These are phyloP conservation scores for Pseudogymnoascus sp. DNA, from an alignment of 2,329 filamentous ascomycete species.

Conservation along the genomic window DNA sequence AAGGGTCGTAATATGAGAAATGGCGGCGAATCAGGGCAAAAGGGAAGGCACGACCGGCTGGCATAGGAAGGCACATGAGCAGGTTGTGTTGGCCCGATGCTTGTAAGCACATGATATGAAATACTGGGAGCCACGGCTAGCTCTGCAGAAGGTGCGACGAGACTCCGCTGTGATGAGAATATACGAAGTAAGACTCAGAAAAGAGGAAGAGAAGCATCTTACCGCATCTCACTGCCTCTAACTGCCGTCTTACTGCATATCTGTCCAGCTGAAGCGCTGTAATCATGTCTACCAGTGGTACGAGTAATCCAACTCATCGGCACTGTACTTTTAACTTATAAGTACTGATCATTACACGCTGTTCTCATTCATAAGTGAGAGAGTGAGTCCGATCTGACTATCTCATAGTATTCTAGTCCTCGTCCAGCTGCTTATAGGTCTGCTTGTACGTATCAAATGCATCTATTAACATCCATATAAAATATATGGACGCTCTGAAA, in stretches of 20 bases:
- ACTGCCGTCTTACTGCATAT: background rate
- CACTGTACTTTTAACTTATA: no score
- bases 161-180: background rate
- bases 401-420: background rate
- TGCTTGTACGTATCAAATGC: background rate
- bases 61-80: background rate
- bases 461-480: background rate
- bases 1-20: background rate
- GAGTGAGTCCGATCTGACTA: background rate
- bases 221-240: background rate
- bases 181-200: background rate
- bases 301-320: background rate
- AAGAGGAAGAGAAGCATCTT: background rate
- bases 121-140: background rate
- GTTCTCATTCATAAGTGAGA: background rate
- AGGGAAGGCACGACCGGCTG: background rate
- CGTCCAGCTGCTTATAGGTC: background rate
- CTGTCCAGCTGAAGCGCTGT: background rate
- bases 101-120: background rate
- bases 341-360: background rate
- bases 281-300: background rate
- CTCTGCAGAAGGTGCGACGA: background rate
- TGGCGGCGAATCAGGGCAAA: background rate
- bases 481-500: background rate
- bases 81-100: background rate